Evolutionary conservation across 2,329 filamentous ascomycete species (phyloP).

Genomic region (Cladosporium halotolerans): DNA sequence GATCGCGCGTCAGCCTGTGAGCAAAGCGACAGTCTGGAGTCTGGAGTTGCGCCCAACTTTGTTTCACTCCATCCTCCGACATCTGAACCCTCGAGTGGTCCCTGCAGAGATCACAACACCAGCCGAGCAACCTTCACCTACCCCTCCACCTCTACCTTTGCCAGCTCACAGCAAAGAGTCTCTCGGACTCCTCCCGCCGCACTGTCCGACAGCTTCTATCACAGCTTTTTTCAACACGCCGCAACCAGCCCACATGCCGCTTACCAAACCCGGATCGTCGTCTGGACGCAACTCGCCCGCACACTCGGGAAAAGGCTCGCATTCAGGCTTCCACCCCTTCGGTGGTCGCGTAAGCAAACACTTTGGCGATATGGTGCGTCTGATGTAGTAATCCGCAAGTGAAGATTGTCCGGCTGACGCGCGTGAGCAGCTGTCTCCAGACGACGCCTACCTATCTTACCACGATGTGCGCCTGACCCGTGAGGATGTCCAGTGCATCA

Average conservation of each 20-base stretch:
- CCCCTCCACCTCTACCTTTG: too few species aligned
- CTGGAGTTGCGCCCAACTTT: too few species aligned
- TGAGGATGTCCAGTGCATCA: constrained; percentile 82
- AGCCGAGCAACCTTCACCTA: too few species aligned
- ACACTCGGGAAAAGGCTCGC: background rate
- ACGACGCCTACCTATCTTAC: constrained; percentile 67
- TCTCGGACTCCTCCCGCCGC: too few species aligned
- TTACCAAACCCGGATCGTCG: constrained; percentile 14
- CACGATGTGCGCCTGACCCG: constrained; percentile 61
- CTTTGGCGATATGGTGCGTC: constrained; percentile 37
- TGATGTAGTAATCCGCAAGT: constrained; percentile 16
- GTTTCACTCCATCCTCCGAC: too few species aligned
- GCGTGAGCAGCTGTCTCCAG: constrained; percentile 45
- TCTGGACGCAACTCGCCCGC: constrained; percentile 12
- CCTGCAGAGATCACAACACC: too few species aligned
- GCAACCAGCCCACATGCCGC: constrained; percentile 12
- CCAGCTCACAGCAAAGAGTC: too few species aligned
- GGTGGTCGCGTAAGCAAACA: constrained; percentile 46
- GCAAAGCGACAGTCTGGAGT: too few species aligned
- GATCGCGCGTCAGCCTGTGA: too few species aligned
- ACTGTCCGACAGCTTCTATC: background rate
- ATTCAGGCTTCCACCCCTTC: constrained; percentile 47
- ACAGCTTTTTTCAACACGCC: background rate
- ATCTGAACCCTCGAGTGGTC: too few species aligned
- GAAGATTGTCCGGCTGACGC: constrained; percentile 30